Evolutionary conservation across 768 basidiomycete species (phyloP).

Genomic region (Mycena floridula): DNA sequence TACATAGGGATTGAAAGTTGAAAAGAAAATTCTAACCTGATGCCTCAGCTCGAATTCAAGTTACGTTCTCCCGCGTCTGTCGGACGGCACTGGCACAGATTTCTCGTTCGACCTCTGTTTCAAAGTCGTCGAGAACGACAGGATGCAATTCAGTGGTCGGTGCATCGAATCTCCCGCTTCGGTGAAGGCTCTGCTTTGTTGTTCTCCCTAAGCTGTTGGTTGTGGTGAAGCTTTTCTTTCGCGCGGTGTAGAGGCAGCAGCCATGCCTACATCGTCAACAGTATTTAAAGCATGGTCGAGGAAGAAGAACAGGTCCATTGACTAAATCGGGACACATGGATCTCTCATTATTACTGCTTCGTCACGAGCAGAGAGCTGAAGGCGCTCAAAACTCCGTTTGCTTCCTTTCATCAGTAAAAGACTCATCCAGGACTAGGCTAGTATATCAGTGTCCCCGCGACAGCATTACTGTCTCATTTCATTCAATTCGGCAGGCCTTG

Average conservation of each 20-base stretch:
- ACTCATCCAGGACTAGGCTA: too few species aligned
- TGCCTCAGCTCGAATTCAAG: constrained; percentile 73
- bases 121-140: constrained; percentile 88
- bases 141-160: constrained; percentile 65
- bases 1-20: neutral
- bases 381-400: too few species aligned
- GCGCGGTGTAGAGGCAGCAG: neutral
- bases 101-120: constrained; percentile 89
- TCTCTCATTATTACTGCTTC: too few species aligned
- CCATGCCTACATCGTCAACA: neutral
- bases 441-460: too few species aligned
- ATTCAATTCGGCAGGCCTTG: too few species aligned
- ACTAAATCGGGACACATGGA: too few species aligned
- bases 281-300: neutral
- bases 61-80: constrained; percentile 64
- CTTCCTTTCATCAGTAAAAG: too few species aligned
- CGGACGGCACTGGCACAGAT: constrained; percentile 80
- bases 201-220: neutral
- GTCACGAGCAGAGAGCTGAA: too few species aligned
- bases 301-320: neutral
- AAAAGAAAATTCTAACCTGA: constrained; percentile 50
- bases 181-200: constrained; percentile 7
- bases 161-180: constrained; percentile 51
- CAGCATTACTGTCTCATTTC: too few species aligned
- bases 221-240: neutral